These are phyloP conservation scores for Oropetium thomaeum DNA, from an alignment of 176 grass and related monocot species.

Conservation along the genomic window DNA sequence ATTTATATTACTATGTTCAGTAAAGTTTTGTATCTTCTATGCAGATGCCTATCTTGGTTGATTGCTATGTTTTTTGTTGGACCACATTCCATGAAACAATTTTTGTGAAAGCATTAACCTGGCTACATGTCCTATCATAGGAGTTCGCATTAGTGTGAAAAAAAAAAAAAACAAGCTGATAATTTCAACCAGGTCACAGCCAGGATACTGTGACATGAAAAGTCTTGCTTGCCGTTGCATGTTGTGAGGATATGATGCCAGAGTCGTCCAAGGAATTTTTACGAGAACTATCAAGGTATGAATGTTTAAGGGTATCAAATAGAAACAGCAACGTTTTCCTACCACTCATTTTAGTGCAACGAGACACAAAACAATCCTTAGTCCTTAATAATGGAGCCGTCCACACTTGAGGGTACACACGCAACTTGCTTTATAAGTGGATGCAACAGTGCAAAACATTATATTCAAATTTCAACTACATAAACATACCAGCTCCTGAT, in stretches of 20 bases:
- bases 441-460: background rate
- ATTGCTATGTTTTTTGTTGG: background rate
- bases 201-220: background rate
- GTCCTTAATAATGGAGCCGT: background rate
- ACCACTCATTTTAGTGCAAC: background rate
- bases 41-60: background rate
- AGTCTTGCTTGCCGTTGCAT: background rate
- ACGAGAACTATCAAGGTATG: background rate
- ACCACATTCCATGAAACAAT: too few relatives aligned
- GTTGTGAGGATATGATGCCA: background rate
- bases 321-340: background rate
- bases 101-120: too few relatives aligned
- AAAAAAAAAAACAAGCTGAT: too few relatives aligned
- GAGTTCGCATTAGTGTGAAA: too few relatives aligned
- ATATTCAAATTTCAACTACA: conserved; percentile 7
- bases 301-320: background rate
- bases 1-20: background rate
- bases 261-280: background rate
- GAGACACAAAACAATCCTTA: background rate
- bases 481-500: conserved; percentile 78
- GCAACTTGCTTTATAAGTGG: background rate
- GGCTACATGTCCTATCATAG: too few relatives aligned
- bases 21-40: background rate
- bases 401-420: background rate
- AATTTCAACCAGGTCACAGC: background rate